Base-by-base conservation (phyloP, 148 eudicot genomes). In the Oxyria digyna region DNA sequence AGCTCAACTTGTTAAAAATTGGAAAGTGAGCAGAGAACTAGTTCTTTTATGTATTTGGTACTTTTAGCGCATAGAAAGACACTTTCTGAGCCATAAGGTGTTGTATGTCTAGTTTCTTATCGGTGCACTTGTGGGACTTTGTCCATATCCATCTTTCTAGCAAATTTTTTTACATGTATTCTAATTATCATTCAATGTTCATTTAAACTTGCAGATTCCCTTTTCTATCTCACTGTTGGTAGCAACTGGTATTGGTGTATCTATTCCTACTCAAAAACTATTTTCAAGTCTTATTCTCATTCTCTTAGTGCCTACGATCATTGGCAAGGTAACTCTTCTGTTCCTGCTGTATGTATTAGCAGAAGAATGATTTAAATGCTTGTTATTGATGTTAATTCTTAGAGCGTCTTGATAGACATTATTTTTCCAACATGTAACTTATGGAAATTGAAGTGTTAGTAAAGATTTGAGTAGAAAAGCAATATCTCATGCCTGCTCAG, bases 181-280 rank as follows among this genome's bases (percentile, higher is more conserved):
- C 14, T 29, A 4, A 15, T 59, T 27, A 59, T 31, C 14, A 59
- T 59, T 15, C n/a, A 45, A 37, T 68, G 35, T 65, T 71, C 63
- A 26, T 69, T 38, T 26, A 40, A n/a, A 43, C 24, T 57, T 63
- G 15, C 76, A 92, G 97, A 82, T 92, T 29, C 98, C 98, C 31
- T 89, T 85, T 71, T 80, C 94, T 23, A 79, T 92, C 69, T 87
- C 97, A 35, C 83, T 75, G 78, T 83, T 84, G 45, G 75, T 92
- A 46, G 98, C 94, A 73, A 79, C 76, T 80, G 96, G 98, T 70
- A 87, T 83, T 64, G 98, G 98, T 41, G 87, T 85, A 74, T 84
- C 96, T n/a, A 80, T 92, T 80, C 96, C 96, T 38, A 67, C 89
- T 18, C 75, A 80, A 78, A 80, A 83, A 75, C 81, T 92, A 74